These are phyloP conservation scores for Arthrobotrys conoides DNA, from an alignment of 2,329 filamentous ascomycete species.

Conservation along the genomic window DNA sequence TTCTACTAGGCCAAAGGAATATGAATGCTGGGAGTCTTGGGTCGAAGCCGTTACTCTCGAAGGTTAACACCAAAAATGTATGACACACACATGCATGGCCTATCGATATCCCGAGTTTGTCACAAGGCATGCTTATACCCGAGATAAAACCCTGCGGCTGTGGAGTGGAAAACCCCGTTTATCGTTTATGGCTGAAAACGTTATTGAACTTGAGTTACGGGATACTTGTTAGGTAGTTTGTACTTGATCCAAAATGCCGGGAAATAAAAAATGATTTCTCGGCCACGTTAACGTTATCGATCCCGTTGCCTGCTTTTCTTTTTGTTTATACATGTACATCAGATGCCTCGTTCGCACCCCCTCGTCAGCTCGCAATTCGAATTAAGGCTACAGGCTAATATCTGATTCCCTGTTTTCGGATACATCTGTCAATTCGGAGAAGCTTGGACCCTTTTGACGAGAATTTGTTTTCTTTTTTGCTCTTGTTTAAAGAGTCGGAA, in stretches of 20 bases:
- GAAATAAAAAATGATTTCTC: background rate
- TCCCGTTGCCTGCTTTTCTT: background rate
- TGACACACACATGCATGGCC: background rate
- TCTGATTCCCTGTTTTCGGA: slow-evolving; percentile 9
- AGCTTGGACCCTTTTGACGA: slow-evolving; percentile 6
- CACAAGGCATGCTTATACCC: slow-evolving; percentile 1
- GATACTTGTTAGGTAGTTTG: background rate
- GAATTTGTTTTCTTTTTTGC: background rate
- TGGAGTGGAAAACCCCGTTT: slow-evolving; percentile 2
- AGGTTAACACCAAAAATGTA: background rate
- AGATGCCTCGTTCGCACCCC: background rate
- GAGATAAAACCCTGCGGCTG: background rate
- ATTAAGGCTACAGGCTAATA: slow-evolving; percentile 14
- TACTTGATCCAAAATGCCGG: background rate
- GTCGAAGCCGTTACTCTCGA: background rate
- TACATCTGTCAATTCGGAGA: slow-evolving; percentile 17
- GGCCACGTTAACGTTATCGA: slow-evolving; percentile 7
- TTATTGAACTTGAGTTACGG: background rate
- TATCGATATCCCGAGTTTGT: background rate
- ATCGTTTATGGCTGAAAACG: slow-evolving; percentile 15
- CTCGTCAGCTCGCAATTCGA: slow-evolving; percentile 4
- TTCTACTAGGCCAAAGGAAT: too few species aligned
- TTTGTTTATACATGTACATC: background rate
- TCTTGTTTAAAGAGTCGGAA: background rate
- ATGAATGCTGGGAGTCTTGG: background rate